Percentiles rank a stretch among this genome's conserved stretches.
These are phyloP conservation scores for Corallochytrium limacisporum DNA, from an alignment of 78 protist species.

Conservation along the genomic window DNA sequence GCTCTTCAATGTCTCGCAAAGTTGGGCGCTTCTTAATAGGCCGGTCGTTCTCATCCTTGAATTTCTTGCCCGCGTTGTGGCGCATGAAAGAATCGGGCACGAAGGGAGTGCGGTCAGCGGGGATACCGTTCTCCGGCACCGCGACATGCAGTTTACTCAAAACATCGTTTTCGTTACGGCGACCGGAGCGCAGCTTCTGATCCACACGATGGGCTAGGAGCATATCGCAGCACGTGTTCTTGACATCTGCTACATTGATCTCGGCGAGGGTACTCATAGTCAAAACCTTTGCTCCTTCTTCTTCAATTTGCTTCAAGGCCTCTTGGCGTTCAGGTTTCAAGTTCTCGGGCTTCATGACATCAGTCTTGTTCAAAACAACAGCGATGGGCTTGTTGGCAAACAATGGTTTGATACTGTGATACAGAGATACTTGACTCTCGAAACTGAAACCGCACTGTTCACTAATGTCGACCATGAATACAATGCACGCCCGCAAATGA, in stretches of 20 bases:
- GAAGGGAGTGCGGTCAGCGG: slow-evolving; percentile 14
- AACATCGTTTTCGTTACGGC: slow-evolving; percentile 1
- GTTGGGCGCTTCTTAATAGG: background rate
- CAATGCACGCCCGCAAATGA: slow-evolving; percentile 79
- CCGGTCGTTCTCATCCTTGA: background rate
- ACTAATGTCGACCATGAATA: slow-evolving; percentile 88
- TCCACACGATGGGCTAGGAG: slow-evolving; percentile 70
- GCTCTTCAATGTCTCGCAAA: background rate
- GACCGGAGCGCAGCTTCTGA: slow-evolving; percentile 12
- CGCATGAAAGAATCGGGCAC: background rate
- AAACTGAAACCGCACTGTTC: slow-evolving; percentile 90
- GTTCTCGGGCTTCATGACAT: slow-evolving; percentile 45
- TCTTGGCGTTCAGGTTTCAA: slow-evolving; percentile 42
- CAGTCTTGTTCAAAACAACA: slow-evolving; percentile 82
- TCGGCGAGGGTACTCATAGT: slow-evolving; percentile 54
- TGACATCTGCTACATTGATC: slow-evolving; percentile 71
- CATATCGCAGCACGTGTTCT: slow-evolving; percentile 74
- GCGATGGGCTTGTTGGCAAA: slow-evolving; percentile 94
- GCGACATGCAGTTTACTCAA: slow-evolving; percentile 67
- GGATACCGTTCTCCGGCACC: slow-evolving; percentile 58
- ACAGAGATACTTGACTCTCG: slow-evolving; percentile 61
- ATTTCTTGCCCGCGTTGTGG: background rate
- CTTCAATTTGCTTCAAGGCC: slow-evolving; percentile 3
- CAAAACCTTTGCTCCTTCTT: slow-evolving; percentile 22
- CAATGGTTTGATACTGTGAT: slow-evolving; percentile 80